Percentiles rank a stretch among this genome's conserved stretches.
These are phyloP conservation scores for Martiniozyma asiatica DNA, from an alignment of 1,139 yeast species.

Conservation along the genomic window DNA sequence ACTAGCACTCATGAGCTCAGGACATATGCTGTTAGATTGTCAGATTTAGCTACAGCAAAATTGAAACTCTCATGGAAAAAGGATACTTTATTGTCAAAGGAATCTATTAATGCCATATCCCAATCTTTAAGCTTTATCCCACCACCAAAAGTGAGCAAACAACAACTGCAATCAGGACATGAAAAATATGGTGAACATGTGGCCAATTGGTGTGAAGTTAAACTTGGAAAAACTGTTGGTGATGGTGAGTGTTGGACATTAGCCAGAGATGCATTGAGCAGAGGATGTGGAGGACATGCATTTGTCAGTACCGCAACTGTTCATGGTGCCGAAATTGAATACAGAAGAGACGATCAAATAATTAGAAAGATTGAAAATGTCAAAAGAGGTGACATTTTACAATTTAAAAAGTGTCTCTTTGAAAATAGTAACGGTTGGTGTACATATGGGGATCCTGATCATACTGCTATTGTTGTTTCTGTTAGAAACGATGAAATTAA, in stretches of 20 bases:
- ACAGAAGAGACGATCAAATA: no score
- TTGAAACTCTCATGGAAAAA: constrained; percentile 38
- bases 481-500: constrained; percentile 22
- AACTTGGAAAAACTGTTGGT: constrained; percentile 45
- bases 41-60: constrained; percentile 39
- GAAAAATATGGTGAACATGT: constrained; percentile 39
- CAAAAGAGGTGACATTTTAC: constrained; percentile 35
- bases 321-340: constrained; percentile 41
- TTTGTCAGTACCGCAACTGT: constrained; percentile 40
- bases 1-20: constrained; percentile 18
- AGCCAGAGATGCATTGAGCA: constrained; percentile 49
- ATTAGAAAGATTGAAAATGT: constrained; percentile 26
- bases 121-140: constrained; percentile 32
- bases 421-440: constrained; percentile 22
- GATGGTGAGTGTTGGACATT: constrained; percentile 75
- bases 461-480: constrained; percentile 47
- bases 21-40: constrained; percentile 28
- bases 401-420: constrained; percentile 34
- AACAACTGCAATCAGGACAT: constrained; percentile 30
- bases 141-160: constrained; percentile 34
- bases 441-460: constrained; percentile 50
- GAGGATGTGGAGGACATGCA: constrained; percentile 54
- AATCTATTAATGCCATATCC: constrained; percentile 16
- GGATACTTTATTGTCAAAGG: constrained; percentile 17
- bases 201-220: constrained; percentile 53